Conservation (phyloP, 2,329 filamentous ascomycete species). For the Colletotrichum ledebouriae region DNA sequence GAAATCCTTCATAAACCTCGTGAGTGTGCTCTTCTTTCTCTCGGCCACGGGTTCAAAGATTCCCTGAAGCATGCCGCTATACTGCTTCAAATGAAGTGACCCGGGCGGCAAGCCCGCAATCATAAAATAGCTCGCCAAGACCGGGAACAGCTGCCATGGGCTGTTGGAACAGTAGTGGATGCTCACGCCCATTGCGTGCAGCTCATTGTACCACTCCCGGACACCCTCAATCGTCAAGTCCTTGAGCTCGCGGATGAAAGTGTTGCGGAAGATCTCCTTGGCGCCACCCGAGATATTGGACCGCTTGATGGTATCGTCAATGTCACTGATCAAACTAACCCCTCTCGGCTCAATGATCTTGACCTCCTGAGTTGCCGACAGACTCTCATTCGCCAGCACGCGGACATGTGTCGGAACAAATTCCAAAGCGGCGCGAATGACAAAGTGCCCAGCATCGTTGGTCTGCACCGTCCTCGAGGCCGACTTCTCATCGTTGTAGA, state of each 20-base stretch:
- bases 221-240: slow-evolving; percentile 91
- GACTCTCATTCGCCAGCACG: slow-evolving; percentile 85
- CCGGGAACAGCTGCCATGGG: slow-evolving; percentile 96
- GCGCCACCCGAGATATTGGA: slow-evolving; percentile 91
- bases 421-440: slow-evolving; percentile 81
- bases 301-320: slow-evolving; percentile 97
- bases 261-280: slow-evolving; percentile 95
- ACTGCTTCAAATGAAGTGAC: slow-evolving; percentile 95
- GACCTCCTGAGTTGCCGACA: slow-evolving; percentile 85
- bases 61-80: slow-evolving; percentile 95
- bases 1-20: slow-evolving; percentile 89
- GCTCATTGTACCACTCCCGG: slow-evolving; percentile 85
- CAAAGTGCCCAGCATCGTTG: slow-evolving; percentile 91
- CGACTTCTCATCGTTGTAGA: slow-evolving; percentile 88
- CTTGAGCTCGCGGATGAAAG: slow-evolving; percentile 87
- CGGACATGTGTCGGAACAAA: slow-evolving; percentile 93
- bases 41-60: slow-evolving; percentile 98
- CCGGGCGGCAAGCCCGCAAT: slow-evolving; percentile 84
- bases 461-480: slow-evolving; percentile 88
- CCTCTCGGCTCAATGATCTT: slow-evolving; percentile 82
- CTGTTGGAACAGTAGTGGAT: slow-evolving; percentile 99
- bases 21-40: slow-evolving; percentile 89
- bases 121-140: slow-evolving; percentile 87
- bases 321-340: slow-evolving; percentile 94
- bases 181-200: slow-evolving; percentile 84